These are phyloP conservation scores for Clitoria ternatea DNA, from an alignment of 306 rosid genomes.

Conservation along the genomic window DNA sequence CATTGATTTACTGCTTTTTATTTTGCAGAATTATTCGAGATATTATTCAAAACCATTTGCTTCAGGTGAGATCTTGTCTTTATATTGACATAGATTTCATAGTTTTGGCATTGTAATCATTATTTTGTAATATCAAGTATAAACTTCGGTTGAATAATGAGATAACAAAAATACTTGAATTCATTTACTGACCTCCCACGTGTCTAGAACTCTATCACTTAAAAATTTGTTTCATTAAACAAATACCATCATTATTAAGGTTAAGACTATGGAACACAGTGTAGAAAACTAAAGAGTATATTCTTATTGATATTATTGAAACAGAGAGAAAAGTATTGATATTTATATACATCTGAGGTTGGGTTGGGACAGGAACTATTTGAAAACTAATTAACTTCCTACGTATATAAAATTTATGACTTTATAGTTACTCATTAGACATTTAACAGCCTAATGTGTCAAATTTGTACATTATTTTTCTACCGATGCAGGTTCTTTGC, in stretches of 20 bases:
- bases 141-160: background rate
- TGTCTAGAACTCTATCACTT: background rate
- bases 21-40: slow-evolving; percentile 76
- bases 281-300: no score
- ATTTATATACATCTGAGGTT: no score
- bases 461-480: background rate
- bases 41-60: slow-evolving; percentile 82
- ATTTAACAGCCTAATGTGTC: slow-evolving; percentile 5
- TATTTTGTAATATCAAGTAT: background rate
- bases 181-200: background rate
- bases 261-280: no score
- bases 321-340: no score
- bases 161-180: background rate
- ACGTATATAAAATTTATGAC: no score
- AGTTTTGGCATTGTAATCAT: background rate
- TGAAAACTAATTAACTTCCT: no score
- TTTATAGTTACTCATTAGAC: background rate
- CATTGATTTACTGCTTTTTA: slow-evolving; percentile 7
- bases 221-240: background rate
- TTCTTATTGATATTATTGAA: no score
- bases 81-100: background rate
- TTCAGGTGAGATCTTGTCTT: slow-evolving; percentile 60
- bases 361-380: no score
- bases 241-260: no score
- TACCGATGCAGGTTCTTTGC: slow-evolving; percentile 67